These are phyloP conservation scores for Daedaleopsis sinensis DNA, from an alignment of 768 basidiomycete species.

Conservation along the genomic window DNA sequence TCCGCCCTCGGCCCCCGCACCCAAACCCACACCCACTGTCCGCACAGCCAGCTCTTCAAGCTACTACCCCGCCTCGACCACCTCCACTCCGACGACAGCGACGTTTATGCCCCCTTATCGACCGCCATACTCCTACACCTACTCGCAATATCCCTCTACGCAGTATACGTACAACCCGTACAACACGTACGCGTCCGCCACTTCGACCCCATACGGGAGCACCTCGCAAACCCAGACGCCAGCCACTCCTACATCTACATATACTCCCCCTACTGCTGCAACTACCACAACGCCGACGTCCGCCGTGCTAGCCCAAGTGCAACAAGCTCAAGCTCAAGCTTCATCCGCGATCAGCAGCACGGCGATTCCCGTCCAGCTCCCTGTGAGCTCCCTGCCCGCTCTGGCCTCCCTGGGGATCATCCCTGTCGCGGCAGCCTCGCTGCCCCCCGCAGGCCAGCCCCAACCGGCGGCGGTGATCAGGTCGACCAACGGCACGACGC, in stretches of 20 bases:
- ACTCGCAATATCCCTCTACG: conserved; percentile 28
- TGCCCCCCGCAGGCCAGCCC: conserved; percentile 55
- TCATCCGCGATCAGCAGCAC: conserved; percentile 11
- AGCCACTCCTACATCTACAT: conserved; percentile 2
- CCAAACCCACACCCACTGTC: conserved; percentile 15
- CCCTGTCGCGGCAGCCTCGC: conserved; percentile 61
- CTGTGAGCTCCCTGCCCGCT: conserved; percentile 57
- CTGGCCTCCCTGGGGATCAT: conserved; percentile 74
- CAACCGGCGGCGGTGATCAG: conserved; percentile 76
- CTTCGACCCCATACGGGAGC: conserved; percentile 11
- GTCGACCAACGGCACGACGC: conserved; percentile 62
- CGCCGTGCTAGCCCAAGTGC: conserved; percentile 13
- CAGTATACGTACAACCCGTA: conserved; percentile 30
- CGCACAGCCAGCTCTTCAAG: conserved; percentile 10
- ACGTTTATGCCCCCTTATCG: conserved; percentile 30
- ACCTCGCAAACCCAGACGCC: conserved; percentile 12
- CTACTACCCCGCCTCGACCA: conserved; percentile 26
- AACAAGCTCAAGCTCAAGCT: conserved; percentile 12
- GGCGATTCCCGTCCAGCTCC: conserved; percentile 68
- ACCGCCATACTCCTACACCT: conserved; percentile 29
- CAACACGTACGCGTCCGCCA: conserved; percentile 5
- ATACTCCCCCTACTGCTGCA: not conserved
- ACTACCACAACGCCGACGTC: conserved; percentile 11
- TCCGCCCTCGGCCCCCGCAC: conserved; percentile 19
- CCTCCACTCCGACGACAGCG: conserved; percentile 34